Conservation (phyloP, 768 basidiomycete genomes). For the Mycena galericulata region DNA sequence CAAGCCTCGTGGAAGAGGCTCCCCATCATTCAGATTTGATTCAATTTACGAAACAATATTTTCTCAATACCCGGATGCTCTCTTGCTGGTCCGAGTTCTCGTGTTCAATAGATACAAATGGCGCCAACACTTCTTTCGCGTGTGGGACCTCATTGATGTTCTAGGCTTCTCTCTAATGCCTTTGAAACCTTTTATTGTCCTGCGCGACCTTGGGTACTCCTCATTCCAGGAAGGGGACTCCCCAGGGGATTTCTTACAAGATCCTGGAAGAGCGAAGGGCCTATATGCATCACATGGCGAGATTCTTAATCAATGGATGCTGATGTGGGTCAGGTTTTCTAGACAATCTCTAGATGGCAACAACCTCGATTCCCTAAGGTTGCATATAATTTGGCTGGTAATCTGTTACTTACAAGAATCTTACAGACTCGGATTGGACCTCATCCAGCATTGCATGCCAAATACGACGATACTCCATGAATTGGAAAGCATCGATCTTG, state of each 20-base stretch:
- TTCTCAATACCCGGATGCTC: background rate
- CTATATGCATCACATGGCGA: background rate
- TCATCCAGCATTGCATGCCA: background rate
- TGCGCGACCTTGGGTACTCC: background rate
- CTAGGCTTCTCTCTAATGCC: background rate
- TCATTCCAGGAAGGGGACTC: background rate
- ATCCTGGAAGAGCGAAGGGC: background rate
- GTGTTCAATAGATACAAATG: background rate
- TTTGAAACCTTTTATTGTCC: background rate
- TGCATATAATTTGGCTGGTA: background rate
- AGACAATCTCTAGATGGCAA: background rate
- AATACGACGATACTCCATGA: background rate
- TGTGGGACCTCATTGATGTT: background rate
- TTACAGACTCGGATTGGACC: background rate
- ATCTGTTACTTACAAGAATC: background rate
- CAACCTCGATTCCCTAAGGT: background rate
- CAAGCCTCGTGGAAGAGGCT: background rate
- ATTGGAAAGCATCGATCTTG: background rate
- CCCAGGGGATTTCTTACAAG: background rate
- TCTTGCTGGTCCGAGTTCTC: background rate
- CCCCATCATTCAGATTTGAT: background rate
- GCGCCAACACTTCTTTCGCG: too few species aligned
- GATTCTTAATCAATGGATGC: background rate
- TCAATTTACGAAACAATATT: background rate
- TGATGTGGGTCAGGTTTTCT: background rate